These are phyloP conservation scores for Maudiozyma bulderi DNA, from an alignment of 805 yeast species.

Conservation along the genomic window DNA sequence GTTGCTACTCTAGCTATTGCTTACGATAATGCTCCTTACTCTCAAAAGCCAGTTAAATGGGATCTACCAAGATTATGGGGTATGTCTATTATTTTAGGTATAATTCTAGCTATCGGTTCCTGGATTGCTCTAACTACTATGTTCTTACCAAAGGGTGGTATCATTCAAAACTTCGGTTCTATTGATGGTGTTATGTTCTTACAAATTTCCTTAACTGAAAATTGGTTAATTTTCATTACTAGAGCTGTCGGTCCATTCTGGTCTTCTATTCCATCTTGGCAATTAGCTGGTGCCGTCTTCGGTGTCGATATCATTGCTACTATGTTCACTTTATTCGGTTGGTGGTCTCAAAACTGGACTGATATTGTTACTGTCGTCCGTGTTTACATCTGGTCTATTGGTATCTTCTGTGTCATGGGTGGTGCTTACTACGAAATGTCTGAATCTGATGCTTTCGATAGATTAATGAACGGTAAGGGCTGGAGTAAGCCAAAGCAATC, in stretches of 20 bases:
- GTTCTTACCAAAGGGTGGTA: constrained; percentile 87
- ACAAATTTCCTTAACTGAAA: constrained; percentile 90
- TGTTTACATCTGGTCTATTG: constrained; percentile 92
- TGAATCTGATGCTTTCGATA: constrained; percentile 67
- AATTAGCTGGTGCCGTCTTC: constrained; percentile 87
- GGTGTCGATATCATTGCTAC: constrained; percentile 87
- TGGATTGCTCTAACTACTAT: constrained; percentile 93
- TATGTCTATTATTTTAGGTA: constrained; percentile 83
- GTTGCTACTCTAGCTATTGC: constrained; percentile 96
- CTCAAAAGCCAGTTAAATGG: constrained; percentile 91
- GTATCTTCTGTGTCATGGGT: constrained; percentile 92
- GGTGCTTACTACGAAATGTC: constrained; percentile 95
- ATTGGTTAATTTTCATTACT: constrained; percentile 94
- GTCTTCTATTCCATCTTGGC: constrained; percentile 95
- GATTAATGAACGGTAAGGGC: constrained; percentile 69
- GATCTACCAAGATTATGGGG: constrained; percentile 96
- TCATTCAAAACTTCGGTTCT: constrained; percentile 91
- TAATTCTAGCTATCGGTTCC: constrained; percentile 79
- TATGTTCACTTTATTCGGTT: constrained; percentile 85
- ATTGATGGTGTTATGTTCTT: constrained; percentile 88
- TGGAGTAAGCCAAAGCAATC: constrained; percentile 42
- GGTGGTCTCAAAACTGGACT: constrained; percentile 98
- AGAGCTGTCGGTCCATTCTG: constrained; percentile 98
- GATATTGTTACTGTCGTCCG: constrained; percentile 91
- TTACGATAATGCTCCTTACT: constrained; percentile 93